Evolutionary conservation across 805 yeast species (phyloP), one percentile per base, ranked within the genome.

Genomic region (Lachancea quebecensis): DNA sequence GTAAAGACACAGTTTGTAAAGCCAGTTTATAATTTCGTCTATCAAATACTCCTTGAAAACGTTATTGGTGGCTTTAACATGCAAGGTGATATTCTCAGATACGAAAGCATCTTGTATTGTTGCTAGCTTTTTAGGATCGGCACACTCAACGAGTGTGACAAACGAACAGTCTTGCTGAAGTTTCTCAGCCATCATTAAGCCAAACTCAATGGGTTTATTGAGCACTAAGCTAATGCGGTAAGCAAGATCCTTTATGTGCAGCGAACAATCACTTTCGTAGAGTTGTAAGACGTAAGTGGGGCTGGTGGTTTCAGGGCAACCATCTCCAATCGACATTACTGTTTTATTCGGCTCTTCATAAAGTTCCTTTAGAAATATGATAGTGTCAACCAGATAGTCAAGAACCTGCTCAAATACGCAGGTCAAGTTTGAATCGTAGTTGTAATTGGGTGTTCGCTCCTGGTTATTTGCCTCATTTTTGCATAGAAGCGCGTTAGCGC

Each of bases 281-380:
- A 62, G 49, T 39, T 60, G 64, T 16, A 62, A 35, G 2, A 55
- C 53, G 60, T 59, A 60, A 17, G 44, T 39, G 21, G 49, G 48
- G 12, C 44, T 35, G 14, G 18, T 7, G 11, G 11, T 29, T 30
- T 43, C 45, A 10, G 33, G 15, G 28, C n/a, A 28, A 10, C 47
- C 47, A 15, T 31, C 16, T n/a, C 46, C 42, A 21, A 38, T 35
- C 10, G 38, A 27, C 34, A 44, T 18, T 4, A 42, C 16, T 12
- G 39, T 45, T 27, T 28, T 41, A n/a, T 14, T 34, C 5, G 41
- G 36, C 7, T 44, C 48, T 21, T 42, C 48, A 9, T 31, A 35
- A 12, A 28, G 44, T 31, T 51, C 53, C 18, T 48, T 48, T 8
- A 47, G 39, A 37, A 42, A 43, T n/a, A 47, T 30, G 4, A 51